Percentiles rank a stretch among this genome's conserved stretches.
These are phyloP conservation scores for Malus asiatica DNA, from an alignment of 306 rosid genomes.

Conservation along the genomic window DNA sequence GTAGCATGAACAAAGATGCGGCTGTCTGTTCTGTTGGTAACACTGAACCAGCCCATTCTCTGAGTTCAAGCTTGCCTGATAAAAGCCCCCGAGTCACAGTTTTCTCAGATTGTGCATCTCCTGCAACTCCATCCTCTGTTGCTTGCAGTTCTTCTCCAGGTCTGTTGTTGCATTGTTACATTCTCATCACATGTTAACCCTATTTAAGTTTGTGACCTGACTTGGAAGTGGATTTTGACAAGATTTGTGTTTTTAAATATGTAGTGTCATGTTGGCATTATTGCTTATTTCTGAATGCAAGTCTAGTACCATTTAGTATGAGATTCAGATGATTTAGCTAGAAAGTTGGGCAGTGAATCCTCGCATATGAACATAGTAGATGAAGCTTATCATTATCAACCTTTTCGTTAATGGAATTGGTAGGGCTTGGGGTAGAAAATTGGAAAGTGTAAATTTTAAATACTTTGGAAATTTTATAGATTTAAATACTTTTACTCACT, in stretches of 20 bases:
- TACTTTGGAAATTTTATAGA: neutral
- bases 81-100: constrained; percentile 57
- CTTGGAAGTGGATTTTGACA: neutral
- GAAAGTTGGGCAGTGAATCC: neutral
- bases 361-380: neutral
- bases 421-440: neutral
- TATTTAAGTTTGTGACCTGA: neutral
- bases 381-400: neutral
- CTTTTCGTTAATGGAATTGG: neutral
- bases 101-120: constrained; percentile 76
- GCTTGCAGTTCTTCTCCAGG: constrained; percentile 98
- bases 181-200: neutral
- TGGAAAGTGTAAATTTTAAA: neutral
- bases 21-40: constrained; percentile 33
- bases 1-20: constrained; percentile 45
- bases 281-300: neutral
- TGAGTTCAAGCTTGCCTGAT: constrained; percentile 48
- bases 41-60: constrained; percentile 38
- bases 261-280: neutral
- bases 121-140: constrained; percentile 95
- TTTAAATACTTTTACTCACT: neutral
- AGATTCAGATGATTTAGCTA: neutral
- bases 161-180: constrained; percentile 10
- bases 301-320: neutral
- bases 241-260: neutral